Evolutionary conservation across 371 early-diverging fungal genomes (phyloP).

Genomic region (Rhizopus delemar): DNA sequence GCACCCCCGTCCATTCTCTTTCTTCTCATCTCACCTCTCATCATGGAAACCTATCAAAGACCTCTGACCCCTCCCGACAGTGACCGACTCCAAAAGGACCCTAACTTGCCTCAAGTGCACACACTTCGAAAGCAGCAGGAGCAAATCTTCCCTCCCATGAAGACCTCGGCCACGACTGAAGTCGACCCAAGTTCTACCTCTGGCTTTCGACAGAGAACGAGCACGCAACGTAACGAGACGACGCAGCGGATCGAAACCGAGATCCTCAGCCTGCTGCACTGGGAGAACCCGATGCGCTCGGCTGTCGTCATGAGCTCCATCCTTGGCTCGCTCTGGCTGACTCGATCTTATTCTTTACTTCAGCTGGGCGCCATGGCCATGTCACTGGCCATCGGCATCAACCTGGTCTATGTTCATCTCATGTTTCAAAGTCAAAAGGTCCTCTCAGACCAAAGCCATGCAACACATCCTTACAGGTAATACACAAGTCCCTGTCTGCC

Average conservation of each 20-base stretch:
- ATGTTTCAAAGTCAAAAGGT: slow-evolving; percentile 38
- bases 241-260: slow-evolving; percentile 41
- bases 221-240: slow-evolving; percentile 30
- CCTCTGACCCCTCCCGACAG: slow-evolving; percentile 2
- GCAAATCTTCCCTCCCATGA: not conserved
- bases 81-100: not conserved
- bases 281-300: slow-evolving; percentile 47
- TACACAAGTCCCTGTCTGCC: not conserved
- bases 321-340: slow-evolving; percentile 32
- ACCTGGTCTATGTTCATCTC: slow-evolving; percentile 44
- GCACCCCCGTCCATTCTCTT: not conserved
- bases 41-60: slow-evolving; percentile 3
- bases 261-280: slow-evolving; percentile 29
- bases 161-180: not conserved
- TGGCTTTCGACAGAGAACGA: not conserved
- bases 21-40: not conserved
- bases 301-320: slow-evolving; percentile 23
- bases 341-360: slow-evolving; percentile 42
- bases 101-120: not conserved
- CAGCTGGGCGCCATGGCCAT: slow-evolving; percentile 35
- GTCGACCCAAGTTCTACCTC: not conserved
- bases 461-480: slow-evolving; percentile 41
- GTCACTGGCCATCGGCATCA: slow-evolving; percentile 41
- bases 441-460: slow-evolving; percentile 18
- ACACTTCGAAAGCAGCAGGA: slow-evolving; percentile 1